Conservation (phyloP, 2,329 filamentous ascomycete genomes). For the Penicillium sp. region DNA sequence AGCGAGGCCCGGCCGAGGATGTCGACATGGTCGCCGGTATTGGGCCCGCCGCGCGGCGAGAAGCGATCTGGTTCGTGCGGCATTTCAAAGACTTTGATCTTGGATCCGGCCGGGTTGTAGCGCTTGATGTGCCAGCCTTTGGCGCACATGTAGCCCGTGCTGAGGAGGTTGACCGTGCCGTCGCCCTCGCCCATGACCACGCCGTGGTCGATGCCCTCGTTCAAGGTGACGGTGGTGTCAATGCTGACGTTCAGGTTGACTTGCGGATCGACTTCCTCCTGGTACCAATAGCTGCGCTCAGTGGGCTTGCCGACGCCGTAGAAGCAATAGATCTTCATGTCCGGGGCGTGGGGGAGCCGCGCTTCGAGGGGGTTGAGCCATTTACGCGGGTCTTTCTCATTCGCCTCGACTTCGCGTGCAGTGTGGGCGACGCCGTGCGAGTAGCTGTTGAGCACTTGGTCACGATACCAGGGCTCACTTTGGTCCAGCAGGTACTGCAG, state of each 20-base stretch:
- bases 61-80: constrained; percentile 92
- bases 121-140: constrained; percentile 90
- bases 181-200: constrained; percentile 96
- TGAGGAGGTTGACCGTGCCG: constrained; percentile 90
- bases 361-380: constrained; percentile 98
- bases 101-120: constrained; percentile 81
- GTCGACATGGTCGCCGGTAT: constrained; percentile 86
- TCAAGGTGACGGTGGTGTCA: constrained; percentile 50
- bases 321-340: constrained; percentile 94
- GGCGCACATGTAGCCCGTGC: constrained; percentile 93
- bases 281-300: constrained; percentile 90
- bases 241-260: constrained; percentile 56
- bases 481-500: constrained; percentile 74
- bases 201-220: constrained; percentile 66
- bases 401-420: constrained; percentile 72
- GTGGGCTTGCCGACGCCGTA: constrained; percentile 92
- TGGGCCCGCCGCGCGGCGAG: constrained; percentile 69
- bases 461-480: constrained; percentile 79
- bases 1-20: constrained; percentile 84
- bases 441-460: constrained; percentile 71
- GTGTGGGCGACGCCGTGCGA: constrained; percentile 86
- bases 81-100: constrained; percentile 91
- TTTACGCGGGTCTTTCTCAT: constrained; percentile 71
- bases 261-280: constrained; percentile 63
- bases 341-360: constrained; percentile 79